Evolutionary conservation across 345 rosid genomes (phyloP), one percentile per base, ranked within the genome.

Genomic region (Populus nigra): DNA sequence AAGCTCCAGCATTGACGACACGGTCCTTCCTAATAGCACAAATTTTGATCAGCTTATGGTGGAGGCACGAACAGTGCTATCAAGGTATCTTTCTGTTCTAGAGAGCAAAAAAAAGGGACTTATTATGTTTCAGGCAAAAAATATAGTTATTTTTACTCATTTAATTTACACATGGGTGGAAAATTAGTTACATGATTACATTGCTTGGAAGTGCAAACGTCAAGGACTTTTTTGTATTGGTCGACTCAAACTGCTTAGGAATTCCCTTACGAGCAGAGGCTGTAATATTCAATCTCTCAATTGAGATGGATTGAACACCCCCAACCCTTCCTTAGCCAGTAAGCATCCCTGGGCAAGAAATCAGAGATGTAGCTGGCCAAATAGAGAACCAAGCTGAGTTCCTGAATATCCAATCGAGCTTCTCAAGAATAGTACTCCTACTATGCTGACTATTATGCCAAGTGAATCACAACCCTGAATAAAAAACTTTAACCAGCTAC

Each of bases 11-110:
- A 83, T 76, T 11, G 87, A 83, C 33, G 81, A 69, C 29, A 57
- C 81, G 13, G 49, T 84, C 77, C 62, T 80, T 41, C 78, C 88
- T 68, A 82, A 82, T 45, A 57, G 78, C 62, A 78, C 89, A 82
- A 90, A 89, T 79, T 90, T 91, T 78, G 91, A 92, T 77, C 92
- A 72, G 71, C 97, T 96, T 76, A 90, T 94, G 89, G 81, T 73
- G 7, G 99, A 96, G 91, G 86, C 94, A 3, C 88, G 90, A 45
- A 85, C 86, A 73, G 99, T 96, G 68, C 75, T 96, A 72, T 84
- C 86, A 74, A 92, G 99, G 98, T 96, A 87, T 77, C 84, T 38
- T 38, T 45, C 2, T 7, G 59, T 53, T 53, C 59, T 20, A 53
- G 59, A 5, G 0, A n/a, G 59, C 23, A 20, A 53, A 53, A 53